Evolutionary conservation across 1,139 yeast species (phyloP).

Genomic region (Protomyces inouyei): DNA sequence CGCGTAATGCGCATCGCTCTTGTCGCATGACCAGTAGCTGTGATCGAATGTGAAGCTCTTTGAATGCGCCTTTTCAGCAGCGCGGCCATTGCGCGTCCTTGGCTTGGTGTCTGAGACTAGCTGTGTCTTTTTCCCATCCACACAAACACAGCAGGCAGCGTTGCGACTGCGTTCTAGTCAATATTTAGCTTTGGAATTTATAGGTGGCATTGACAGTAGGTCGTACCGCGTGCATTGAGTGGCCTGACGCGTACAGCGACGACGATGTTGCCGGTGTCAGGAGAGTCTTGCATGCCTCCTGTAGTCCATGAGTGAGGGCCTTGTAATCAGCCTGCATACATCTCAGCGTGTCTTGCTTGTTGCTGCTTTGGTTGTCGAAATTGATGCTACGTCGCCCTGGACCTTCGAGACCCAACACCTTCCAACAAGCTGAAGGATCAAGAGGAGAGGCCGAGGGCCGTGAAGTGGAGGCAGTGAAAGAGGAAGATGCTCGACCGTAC

Average conservation of each 20-base stretch:
- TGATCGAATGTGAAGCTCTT: constrained; percentile 28
- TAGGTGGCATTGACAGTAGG: neutral
- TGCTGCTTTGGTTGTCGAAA: neutral
- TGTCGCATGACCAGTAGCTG: constrained; percentile 17
- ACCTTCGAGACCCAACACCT: neutral
- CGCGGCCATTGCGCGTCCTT: neutral
- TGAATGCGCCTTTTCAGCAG: constrained; percentile 29
- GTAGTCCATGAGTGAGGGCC: too few species aligned
- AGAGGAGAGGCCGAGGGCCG: too few species aligned
- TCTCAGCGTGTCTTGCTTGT: neutral
- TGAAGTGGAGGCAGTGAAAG: too few species aligned
- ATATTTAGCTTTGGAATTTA: neutral
- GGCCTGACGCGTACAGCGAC: constrained; percentile 44
- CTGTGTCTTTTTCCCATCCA: constrained; percentile 35
- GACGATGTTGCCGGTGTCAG: constrained; percentile 38
- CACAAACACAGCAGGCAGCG: constrained; percentile 35
- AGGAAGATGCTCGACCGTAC: constrained; percentile 53
- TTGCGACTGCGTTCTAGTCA: constrained; percentile 35
- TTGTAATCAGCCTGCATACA: too few species aligned
- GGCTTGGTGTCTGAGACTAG: constrained; percentile 33
- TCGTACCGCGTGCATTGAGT: constrained; percentile 34
- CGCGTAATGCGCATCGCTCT: neutral
- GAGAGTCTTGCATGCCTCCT: neutral
- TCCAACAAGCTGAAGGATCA: neutral
- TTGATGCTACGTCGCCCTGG: neutral